Evolutionary conservation across 495 filamentous ascomycete species (phyloP).

Genomic region (Penicillium odoratum): DNA sequence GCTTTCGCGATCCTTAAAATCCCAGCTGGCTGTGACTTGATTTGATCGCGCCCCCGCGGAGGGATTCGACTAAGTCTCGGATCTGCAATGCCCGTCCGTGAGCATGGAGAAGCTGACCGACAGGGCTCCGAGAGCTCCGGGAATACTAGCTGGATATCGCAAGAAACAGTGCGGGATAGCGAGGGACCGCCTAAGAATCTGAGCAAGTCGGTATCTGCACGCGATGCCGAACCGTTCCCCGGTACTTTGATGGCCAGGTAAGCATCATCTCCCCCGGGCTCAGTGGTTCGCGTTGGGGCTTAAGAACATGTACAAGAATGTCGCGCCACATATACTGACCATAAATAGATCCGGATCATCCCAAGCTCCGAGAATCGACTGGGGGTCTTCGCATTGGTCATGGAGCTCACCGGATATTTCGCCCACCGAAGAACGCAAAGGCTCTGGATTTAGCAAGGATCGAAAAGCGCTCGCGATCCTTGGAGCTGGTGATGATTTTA

Average conservation of each 20-base stretch:
- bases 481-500: constrained; percentile 33
- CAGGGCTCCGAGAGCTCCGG: constrained; percentile 49
- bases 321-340: constrained; percentile 1
- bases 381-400: constrained; percentile 44
- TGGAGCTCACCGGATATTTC: constrained; percentile 47
- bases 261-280: constrained; percentile 20
- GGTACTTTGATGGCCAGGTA: constrained; percentile 40
- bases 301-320: background rate
- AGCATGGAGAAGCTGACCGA: constrained; percentile 33
- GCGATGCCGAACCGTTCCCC: constrained; percentile 32
- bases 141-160: constrained; percentile 42
- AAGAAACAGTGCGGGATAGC: constrained; percentile 45
- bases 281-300: background rate
- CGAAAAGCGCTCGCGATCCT: constrained; percentile 39
- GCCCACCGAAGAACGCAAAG: constrained; percentile 45
- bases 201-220: constrained; percentile 25
- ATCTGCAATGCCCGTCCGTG: constrained; percentile 38
- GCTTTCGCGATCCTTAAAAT: constrained; percentile 11
- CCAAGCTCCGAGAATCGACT: constrained; percentile 28
- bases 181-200: constrained; percentile 23
- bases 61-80: constrained; percentile 20
- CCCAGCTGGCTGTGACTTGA: constrained; percentile 27
- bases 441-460: constrained; percentile 39
- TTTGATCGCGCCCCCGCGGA: constrained; percentile 22
- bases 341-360: constrained; percentile 27